These are phyloP conservation scores for Eustoma russellianum DNA, from an alignment of 257 asterid species.

Conservation along the genomic window DNA sequence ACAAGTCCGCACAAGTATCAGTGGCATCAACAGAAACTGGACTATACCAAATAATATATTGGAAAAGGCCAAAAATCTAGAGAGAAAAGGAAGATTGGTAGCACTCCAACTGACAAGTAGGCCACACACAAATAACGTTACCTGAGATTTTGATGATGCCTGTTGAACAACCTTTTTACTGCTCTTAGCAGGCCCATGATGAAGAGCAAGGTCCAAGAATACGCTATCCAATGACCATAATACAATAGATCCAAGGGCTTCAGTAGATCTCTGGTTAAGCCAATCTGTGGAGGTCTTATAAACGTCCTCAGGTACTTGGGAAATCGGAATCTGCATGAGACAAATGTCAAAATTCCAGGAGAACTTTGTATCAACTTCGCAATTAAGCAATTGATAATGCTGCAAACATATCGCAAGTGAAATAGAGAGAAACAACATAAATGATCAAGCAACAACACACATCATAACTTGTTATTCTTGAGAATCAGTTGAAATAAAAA, in stretches of 20 bases:
- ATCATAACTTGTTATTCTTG: not conserved
- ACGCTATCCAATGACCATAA: slow-evolving; percentile 27
- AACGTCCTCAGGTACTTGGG: slow-evolving; percentile 25
- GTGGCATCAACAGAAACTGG: too few relatives aligned
- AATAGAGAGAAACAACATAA: not conserved
- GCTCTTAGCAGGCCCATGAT: slow-evolving; percentile 21
- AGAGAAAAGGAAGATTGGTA: too few relatives aligned
- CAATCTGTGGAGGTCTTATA: slow-evolving; percentile 34
- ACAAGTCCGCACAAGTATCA: too few relatives aligned
- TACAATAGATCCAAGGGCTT: slow-evolving; percentile 28
- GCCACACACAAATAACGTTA: not conserved
- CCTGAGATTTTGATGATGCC: slow-evolving; percentile 28
- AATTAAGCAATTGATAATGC: too few relatives aligned
- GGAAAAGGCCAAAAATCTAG: too few relatives aligned
- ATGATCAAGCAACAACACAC: not conserved
- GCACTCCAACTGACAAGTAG: too few relatives aligned
- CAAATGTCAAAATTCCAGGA: not conserved
- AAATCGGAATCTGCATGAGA: slow-evolving; percentile 25
- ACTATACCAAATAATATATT: too few relatives aligned
- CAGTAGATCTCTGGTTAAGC: slow-evolving; percentile 27
- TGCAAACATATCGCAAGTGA: not conserved
- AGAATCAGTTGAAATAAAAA: not conserved
- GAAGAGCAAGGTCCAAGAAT: slow-evolving; percentile 16
- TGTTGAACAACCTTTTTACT: slow-evolving; percentile 21
- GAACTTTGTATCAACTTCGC: not conserved